These are phyloP conservation scores for Podospora pseudoanserina DNA, from an alignment of 495 filamentous ascomycete species.

Conservation along the genomic window DNA sequence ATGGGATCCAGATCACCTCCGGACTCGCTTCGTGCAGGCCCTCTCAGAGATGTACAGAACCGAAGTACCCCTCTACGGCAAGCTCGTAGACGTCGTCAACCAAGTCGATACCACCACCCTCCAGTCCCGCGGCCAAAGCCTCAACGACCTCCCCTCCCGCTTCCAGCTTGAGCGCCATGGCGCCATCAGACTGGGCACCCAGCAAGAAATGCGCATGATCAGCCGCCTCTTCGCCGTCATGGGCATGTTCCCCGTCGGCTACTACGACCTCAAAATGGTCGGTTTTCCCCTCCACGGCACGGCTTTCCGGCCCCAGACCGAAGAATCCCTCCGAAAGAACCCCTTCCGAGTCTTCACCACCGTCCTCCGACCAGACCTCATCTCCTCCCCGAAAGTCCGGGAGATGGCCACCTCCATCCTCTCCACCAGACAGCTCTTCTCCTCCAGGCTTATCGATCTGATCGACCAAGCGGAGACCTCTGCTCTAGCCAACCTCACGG, in stretches of 20 bases:
- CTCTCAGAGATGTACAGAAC: slow-evolving; percentile 42
- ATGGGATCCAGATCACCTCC: slow-evolving; percentile 24
- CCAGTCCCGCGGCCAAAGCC: neutral
- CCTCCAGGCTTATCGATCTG: slow-evolving; percentile 28
- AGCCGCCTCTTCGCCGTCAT: slow-evolving; percentile 41
- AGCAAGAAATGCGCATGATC: slow-evolving; percentile 38
- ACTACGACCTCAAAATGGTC: slow-evolving; percentile 42
- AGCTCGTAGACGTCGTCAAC: slow-evolving; percentile 36
- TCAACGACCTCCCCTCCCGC: slow-evolving; percentile 26
- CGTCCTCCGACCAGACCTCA: slow-evolving; percentile 37
- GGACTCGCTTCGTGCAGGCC: slow-evolving; percentile 35
- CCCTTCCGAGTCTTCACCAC: slow-evolving; percentile 47
- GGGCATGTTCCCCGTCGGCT: slow-evolving; percentile 45
- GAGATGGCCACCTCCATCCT: slow-evolving; percentile 29
- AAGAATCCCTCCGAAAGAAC: slow-evolving; percentile 30
- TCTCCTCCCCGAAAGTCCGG: slow-evolving; percentile 29
- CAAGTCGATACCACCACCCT: slow-evolving; percentile 33
- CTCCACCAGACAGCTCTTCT: slow-evolving; percentile 38
- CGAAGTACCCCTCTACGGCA: slow-evolving; percentile 42
- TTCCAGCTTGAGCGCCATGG: slow-evolving; percentile 43
- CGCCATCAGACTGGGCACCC: slow-evolving; percentile 43
- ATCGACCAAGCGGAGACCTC: slow-evolving; percentile 29
- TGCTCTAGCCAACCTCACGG: slow-evolving; percentile 18
- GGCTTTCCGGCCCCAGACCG: slow-evolving; percentile 36
- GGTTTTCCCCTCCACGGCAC: slow-evolving; percentile 47